Base-by-base conservation (phyloP, 768 basidiomycete genomes). In the Naganishia friedmannii region DNA sequence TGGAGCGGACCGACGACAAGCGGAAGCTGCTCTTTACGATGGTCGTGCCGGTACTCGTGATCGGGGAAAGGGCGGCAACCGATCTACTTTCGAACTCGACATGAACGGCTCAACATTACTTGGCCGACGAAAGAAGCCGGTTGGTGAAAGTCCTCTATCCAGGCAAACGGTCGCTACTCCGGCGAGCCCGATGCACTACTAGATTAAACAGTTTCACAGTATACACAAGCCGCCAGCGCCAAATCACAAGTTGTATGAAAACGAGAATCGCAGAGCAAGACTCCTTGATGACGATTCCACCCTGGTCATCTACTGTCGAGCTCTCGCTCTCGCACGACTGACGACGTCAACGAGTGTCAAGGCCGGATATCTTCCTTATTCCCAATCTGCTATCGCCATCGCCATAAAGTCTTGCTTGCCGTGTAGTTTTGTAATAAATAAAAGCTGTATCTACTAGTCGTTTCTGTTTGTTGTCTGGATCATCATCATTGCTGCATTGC, bases 71-170 rank as follows among this genome's bases (percentile, higher is more conserved):
- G 70, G 74, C 42, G 73, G 75, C 17, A 63, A 71, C 39, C 66
- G 74, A 32, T 57, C 29, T 10, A 77, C 77, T 6, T 99, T 99
- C 76, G 91, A 97, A 78, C 85, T 99, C 68, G 90, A 93, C 77
- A 82, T 99, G 65, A 87, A 90, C 74, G 88, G 85, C 69, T 92
- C 96, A 28, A 97, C 95, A 3, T 82, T 98, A 0, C 84, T 97
- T 7, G 92, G 90, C 10, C 67, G 82, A 72, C 72, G 83, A 65
- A 82, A 83, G 76, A 77, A 80, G 70, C 75, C 75, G 19, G 70
- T 73, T 53, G 74, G 78, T 0, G 71, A 72, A 51, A 75, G 73
- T 37, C 79, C 79, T 2, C 63, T 80, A 17, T 70, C 73, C 15
- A 74, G 77, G 69, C 70, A 73, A 55, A 60, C 70, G 13, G 46